Base-by-base conservation (phyloP, 1,284 basidiomycete genomes). In the Cryptococcus wingfieldii region DNA sequence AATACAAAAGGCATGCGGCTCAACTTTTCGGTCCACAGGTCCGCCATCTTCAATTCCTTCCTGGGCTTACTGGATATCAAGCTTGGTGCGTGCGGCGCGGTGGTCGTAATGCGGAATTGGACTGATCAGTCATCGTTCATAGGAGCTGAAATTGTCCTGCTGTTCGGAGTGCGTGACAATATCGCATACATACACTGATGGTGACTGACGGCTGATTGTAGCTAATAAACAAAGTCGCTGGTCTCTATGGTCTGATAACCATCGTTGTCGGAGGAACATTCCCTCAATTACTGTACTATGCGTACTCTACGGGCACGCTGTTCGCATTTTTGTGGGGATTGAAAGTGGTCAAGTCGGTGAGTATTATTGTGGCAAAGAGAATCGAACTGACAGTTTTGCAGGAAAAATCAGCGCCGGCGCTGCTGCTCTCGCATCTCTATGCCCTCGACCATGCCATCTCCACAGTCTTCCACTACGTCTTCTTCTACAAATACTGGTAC, bases 151-250 rank as follows among this genome's bases (percentile, higher is more conserved):
- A 83, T 95, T 59, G 85, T 88, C 58, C 80, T 94, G 16, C 81
- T 94, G 52, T 95, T 96, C 66, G 89, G 88, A 25, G 88, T 94
- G 61, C 59, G 86, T 80, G 18, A 23, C 45, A 38, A 38, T 10
- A 2, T 16, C 31, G 28, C 16, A 10, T 12, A n/a, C 13, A 41
- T 13, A 28, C 23, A 10, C 34, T 25, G 63, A 5, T 27, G 23
- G 3, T 19, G 43, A 18, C 16, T 10, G 9, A 46, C 59, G 59
- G 25, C 54, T 38, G 2, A 19, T 7, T 18, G 5, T 64, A 92
- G 90, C 80, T 96, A 51, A 83, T 99, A 66, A 98, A 99, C 83
- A 99, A 99, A 79, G 94, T 94, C 52, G 95, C 95, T 14, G 95
- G 95, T 55, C 84, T 98, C 16, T 99, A 97, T 74, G 95, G 95